Conservation (phyloP, 2,329 filamentous ascomycete genomes). For the Fusarium sp. region DNA sequence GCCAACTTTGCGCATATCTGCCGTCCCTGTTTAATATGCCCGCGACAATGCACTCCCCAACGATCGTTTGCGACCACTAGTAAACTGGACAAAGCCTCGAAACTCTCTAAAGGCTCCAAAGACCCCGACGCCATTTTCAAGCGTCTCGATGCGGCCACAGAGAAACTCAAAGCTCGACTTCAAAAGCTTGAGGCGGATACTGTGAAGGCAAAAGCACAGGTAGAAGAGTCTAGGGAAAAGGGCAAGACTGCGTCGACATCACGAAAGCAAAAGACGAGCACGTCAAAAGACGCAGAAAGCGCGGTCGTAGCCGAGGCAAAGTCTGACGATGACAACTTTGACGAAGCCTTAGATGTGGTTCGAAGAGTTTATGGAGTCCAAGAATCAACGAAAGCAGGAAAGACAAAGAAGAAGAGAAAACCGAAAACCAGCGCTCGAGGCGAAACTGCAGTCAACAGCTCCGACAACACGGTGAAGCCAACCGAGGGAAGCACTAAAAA, state of each 20-base stretch:
- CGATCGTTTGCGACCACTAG: constrained; percentile 33
- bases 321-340: constrained; percentile 25
- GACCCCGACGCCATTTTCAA: neutral
- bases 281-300: neutral
- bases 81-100: constrained; percentile 6
- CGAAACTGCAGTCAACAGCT: neutral
- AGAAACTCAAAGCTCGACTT: neutral
- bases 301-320: neutral
- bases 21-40: constrained; percentile 12
- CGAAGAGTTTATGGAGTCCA: constrained; percentile 42
- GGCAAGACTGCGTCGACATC: neutral
- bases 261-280: neutral
- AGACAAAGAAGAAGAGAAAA: constrained; percentile 10
- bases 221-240: neutral
- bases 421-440: neutral
- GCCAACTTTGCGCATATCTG: constrained; percentile 20
- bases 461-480: neutral
- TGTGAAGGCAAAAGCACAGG: neutral
- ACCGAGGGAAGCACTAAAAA: neutral
- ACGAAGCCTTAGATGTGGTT: constrained; percentile 39
- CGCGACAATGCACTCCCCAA: constrained; percentile 16
- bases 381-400: constrained; percentile 6
- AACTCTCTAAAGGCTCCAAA: neutral
- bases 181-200: constrained; percentile 2
- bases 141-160: neutral